Base-by-base conservation (phyloP, 768 basidiomycete species). In the Lentinula guzmanii region DNA sequence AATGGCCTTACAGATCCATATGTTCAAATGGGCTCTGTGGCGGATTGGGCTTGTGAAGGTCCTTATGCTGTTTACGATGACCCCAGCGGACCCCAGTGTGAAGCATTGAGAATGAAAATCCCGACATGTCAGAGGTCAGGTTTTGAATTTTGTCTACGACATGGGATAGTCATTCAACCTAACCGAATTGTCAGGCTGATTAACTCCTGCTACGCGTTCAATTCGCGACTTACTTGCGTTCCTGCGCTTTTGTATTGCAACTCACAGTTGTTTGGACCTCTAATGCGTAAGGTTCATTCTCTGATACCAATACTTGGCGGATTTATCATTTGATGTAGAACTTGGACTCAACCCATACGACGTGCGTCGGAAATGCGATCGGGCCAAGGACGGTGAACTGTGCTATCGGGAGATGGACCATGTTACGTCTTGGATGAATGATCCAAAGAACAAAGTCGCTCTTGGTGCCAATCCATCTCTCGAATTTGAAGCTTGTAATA, bases 341-440 rank as follows among this genome's bases (percentile, higher is more conserved):
- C 75, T 79, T n/a, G 90, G 89, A 2, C 71, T 88, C 52, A 98
- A 98, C 74, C 86, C 91, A 8, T 98, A 98, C 72, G 95, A 98
- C 67, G 89, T 91, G 3, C 86, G 93, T 63, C 75, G 71, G 60
- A 79, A 76, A 64, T 97, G 95, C 69, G 87, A 97, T 70, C 82
- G 79, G 43, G 63, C 77, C 33, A 82, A 82, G 67, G 89, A 95
- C 63, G 89, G 87, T 3, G 76, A 82, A 2, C 77, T 91, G 2
- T 93, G 92, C 76, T 93, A 92, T 71, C 77, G 71, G 61, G 55
- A 56, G 75, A 86, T 97, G 82, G 67, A 72, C 16, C 97, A 91
- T 91, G 86, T 97, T 69, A 95, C 97, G 66, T 82, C 78, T 0
- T 98, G 87, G 82, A 79, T 98, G 82, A 97, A 98, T 71, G 75